Evolutionary conservation across 176 grass and related monocot genomes (phyloP), one percentile per base, ranked within the genome.

Genomic region (Phragmites australis): DNA sequence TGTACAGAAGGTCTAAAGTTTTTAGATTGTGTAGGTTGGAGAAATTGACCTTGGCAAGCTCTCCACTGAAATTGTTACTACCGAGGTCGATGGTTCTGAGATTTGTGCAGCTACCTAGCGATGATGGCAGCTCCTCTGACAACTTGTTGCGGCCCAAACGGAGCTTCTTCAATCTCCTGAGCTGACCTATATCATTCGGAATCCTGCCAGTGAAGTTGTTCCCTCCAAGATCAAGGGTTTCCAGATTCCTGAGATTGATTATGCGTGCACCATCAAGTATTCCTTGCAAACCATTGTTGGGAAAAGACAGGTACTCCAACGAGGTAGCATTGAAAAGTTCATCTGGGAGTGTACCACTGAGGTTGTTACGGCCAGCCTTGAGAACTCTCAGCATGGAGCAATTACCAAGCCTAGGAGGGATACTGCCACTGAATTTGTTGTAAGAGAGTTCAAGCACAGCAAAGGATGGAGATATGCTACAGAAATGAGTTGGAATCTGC

Each of bases 21-120:
- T 32, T 15, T 9, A 89, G 46, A 75, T 81, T 82, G 13, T 1
- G 3, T 0, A 86, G 56, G 23, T 2, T 70, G 2, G 29, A 81
- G 46, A 89, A 85, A 29, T 89, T 49, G n/a, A 85, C 17, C 5
- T 32, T 79, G 13, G 13, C 15, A 26, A 89, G 82, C 21, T 76
- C 39, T 31, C 87, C 82, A 0, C 27, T 53, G 9, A 85, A 70
- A 10, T 34, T 8, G 72, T 89, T 89, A 9, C 0, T 0, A 26
- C 31, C 58, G 31, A 82, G 70, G 50, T 86, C 43, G 9, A 86
- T 10, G 0, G 0, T 56, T 44, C 5, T 39, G 61, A 89, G 45
- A 54, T 44, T 65, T 31, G 70, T 76, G 55, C 87, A 89, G 17
- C 70, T 86, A 26, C 82, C 41, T 0, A 82, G 63, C 45, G 41